Evolutionary conservation across 2,329 filamentous ascomycete species (phyloP).

Genomic region (Tetracladium maxilliforme): DNA sequence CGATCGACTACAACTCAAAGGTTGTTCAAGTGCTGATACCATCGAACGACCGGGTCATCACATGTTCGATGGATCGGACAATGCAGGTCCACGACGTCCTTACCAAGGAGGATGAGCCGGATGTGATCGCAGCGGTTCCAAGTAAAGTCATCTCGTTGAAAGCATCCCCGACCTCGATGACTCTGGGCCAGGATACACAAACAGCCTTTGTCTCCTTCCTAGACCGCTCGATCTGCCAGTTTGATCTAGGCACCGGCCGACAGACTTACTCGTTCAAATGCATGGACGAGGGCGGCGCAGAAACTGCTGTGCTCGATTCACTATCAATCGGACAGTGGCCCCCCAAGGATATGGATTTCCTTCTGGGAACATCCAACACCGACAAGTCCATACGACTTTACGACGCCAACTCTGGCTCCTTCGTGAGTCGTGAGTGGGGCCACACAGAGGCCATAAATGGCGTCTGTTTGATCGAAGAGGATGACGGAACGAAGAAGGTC

Average conservation of each 20-base stretch:
- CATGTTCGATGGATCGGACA: slow-evolving; percentile 78
- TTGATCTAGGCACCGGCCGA: slow-evolving; percentile 52
- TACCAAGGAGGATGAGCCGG: slow-evolving; percentile 45
- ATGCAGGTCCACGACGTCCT: slow-evolving; percentile 71
- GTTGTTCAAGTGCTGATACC: slow-evolving; percentile 71
- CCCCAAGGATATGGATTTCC: slow-evolving; percentile 40
- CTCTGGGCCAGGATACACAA: slow-evolving; percentile 25
- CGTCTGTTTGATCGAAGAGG: slow-evolving; percentile 51
- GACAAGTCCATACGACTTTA: slow-evolving; percentile 94
- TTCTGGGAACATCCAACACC: slow-evolving; percentile 82
- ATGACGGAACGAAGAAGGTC: slow-evolving; percentile 37
- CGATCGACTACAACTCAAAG: slow-evolving; percentile 79
- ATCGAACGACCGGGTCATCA: slow-evolving; percentile 61
- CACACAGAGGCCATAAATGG: slow-evolving; percentile 91
- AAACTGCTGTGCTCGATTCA: slow-evolving; percentile 72
- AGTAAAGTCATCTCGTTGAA: slow-evolving; percentile 69
- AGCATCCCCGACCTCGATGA: slow-evolving; percentile 75
- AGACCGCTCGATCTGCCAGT: slow-evolving; percentile 45
- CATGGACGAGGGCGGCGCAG: slow-evolving; percentile 62
- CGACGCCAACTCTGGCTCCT: slow-evolving; percentile 57
- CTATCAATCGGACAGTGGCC: slow-evolving; percentile 48
- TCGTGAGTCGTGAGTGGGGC: slow-evolving; percentile 83
- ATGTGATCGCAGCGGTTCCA: slow-evolving; percentile 62
- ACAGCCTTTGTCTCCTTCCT: slow-evolving; percentile 43
- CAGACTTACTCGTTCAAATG: slow-evolving; percentile 66